Evolutionary conservation across 1,284 basidiomycete genomes (phyloP).

Genomic region (Limonomyces culmigenus): DNA sequence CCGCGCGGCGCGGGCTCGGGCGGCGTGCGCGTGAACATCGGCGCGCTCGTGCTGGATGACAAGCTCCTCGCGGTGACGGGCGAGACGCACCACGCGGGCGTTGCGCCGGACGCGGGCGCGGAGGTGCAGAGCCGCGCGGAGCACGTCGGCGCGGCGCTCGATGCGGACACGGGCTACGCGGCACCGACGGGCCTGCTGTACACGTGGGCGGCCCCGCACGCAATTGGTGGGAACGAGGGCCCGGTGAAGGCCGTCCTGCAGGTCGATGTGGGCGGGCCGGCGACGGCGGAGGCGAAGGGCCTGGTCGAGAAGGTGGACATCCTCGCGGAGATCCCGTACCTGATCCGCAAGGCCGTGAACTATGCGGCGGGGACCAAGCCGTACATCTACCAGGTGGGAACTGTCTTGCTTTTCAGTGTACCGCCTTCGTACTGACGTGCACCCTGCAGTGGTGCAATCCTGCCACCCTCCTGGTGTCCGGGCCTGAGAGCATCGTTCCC

Average conservation of each 20-base stretch:
- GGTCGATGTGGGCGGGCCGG: slow-evolving; percentile 38
- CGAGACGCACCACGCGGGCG: slow-evolving; percentile 50
- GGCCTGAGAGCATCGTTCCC: slow-evolving; percentile 35
- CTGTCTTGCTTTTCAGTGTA: slow-evolving; percentile 4
- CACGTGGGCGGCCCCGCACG: slow-evolving; percentile 63
- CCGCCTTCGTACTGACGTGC: slow-evolving; percentile 13
- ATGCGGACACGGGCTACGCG: slow-evolving; percentile 71
- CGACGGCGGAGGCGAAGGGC: slow-evolving; percentile 47
- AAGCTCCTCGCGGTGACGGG: slow-evolving; percentile 62
- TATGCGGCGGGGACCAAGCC: slow-evolving; percentile 88
- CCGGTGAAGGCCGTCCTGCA: slow-evolving; percentile 35
- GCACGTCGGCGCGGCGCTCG: slow-evolving; percentile 46
- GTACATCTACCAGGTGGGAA: slow-evolving; percentile 75
- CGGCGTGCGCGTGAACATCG: slow-evolving; percentile 70
- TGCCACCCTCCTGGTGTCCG: slow-evolving; percentile 47
- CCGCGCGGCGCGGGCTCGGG: slow-evolving; percentile 63
- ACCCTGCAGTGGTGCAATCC: slow-evolving; percentile 63
- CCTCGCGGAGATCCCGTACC: slow-evolving; percentile 87
- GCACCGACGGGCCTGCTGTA: slow-evolving; percentile 60
- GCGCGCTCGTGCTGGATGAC: slow-evolving; percentile 65
- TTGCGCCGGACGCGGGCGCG: slow-evolving; percentile 25
- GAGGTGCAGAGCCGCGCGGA: slow-evolving; percentile 46
- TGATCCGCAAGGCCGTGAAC: slow-evolving; percentile 78
- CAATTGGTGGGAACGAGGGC: slow-evolving; percentile 34
- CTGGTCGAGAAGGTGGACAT: slow-evolving; percentile 96